phyloP scores from a whole-genome alignment of 148 eudicot species.

The Suaeda aralocaspica region DNA sequence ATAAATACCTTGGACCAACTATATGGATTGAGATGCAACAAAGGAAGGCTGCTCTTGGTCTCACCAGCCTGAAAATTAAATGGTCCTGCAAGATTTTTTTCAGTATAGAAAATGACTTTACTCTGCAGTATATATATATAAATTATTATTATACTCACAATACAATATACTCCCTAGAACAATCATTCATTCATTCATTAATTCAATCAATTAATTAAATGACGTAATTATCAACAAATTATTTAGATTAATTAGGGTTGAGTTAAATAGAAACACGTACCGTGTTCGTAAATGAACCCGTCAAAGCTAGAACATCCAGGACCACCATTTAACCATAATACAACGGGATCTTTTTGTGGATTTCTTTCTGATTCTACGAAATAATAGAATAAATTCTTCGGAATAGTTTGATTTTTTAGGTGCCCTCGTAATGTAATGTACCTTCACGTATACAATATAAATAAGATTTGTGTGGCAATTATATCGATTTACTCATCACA shows the following conservation, averaged over 20 bases:
- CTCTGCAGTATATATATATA: constrained; percentile 1
- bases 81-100: constrained; percentile 35
- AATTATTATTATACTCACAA: background rate
- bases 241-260: too few species aligned
- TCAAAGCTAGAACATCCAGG: constrained; percentile 53
- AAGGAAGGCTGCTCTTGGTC: constrained; percentile 33
- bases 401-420: background rate
- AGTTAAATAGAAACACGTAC: constrained; percentile 12
- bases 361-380: constrained; percentile 48
- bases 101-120: constrained; percentile 19
- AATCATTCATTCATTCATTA: too few species aligned
- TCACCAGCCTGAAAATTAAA: constrained; percentile 42
- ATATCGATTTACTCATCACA: too few species aligned
- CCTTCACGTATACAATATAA: constrained; percentile 13
- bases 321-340: constrained; percentile 50
- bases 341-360: constrained; percentile 38
- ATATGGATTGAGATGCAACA: constrained; percentile 41
- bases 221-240: background rate
- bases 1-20: constrained; percentile 49
- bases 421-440: constrained; percentile 37
- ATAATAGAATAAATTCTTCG: constrained; percentile 41
- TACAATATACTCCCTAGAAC: background rate
- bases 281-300: constrained; percentile 47
- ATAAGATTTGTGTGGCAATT: background rate
- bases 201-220: too few species aligned